Base-by-base conservation (phyloP, 2,329 filamentous ascomycete genomes). In the Verticillium nubilum region DNA sequence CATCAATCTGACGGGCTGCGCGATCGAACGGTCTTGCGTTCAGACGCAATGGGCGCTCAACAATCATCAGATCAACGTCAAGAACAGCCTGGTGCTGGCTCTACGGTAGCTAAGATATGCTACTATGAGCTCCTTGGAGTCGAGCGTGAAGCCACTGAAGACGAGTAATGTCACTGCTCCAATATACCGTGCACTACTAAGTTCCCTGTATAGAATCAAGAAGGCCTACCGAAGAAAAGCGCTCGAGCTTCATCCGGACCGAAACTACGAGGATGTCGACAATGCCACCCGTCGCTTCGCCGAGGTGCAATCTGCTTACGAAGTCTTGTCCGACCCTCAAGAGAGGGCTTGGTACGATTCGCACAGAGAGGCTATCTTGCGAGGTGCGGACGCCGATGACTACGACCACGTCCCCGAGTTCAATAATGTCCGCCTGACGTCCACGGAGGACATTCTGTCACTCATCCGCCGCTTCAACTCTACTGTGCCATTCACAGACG, bases 321-420 rank as follows among this genome's bases (percentile, higher is more conserved):
- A 98, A 73, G 86, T 99, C n/a, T 84, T 99, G 1, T 96, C 93
- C 1, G 95, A 99, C 72, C 87, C 92, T 12, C 94, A 99, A 72
- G 95, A 99, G 73, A 86, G 95, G 66, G 89, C 93, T 31, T 99
- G 95, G 95, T 99, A 99, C 76, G 94, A 99, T 75, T 92, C 92
- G 2, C 95, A 99, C 71, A 88, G 92, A 62, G 88, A 92, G 66
- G 87, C 90, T 56, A 96, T 98, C 62, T 77, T 98, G 63, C 83
- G 84, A 29, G 89, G 88, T 42, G 81, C 84, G 60, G 84, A 86
- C 58, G 65, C 71, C 31, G 72, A 73, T 28, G 74, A 73, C 28
- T 74, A 71, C 37, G 76, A 74, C 23, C 74, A 79, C 35, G 79
- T 84, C 58, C 86, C 85, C 65, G 86, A 88, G 52, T 83, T 80